A percentile compares a stretch with the other conserved stretches of the same genome.
Conservation (phyloP, 352 stramenopile species). For the Pythium dissimile region DNA sequence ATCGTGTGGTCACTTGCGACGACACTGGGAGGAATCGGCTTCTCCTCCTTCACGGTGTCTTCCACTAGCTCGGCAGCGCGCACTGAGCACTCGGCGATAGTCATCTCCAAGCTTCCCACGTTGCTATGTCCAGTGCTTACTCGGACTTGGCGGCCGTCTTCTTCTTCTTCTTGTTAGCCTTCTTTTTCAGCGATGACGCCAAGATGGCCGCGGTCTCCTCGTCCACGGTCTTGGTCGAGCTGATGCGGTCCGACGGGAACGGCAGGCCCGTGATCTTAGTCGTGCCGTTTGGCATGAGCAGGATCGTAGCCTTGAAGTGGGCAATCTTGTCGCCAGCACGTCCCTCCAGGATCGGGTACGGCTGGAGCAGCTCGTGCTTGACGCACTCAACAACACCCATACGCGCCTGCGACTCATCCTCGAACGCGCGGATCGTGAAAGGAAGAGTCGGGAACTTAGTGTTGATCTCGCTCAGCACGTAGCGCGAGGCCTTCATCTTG, state of each 20-base stretch:
- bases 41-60: no score
- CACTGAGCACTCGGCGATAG: no score
- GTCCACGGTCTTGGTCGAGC: constrained; percentile 91
- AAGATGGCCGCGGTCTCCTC: constrained; percentile 91
- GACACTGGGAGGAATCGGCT: no score
- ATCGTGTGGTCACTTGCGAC: no score
- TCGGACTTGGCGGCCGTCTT: constrained; percentile 43
- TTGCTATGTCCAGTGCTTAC: constrained; percentile 15
- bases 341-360: constrained; percentile 97
- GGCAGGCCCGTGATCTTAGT: constrained; percentile 94
- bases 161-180: constrained; percentile 96
- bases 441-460: constrained; percentile 98
- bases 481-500: constrained; percentile 94
- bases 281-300: constrained; percentile 96
- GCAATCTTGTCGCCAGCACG: constrained; percentile 93
- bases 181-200: constrained; percentile 92
- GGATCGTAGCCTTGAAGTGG: constrained; percentile 99
- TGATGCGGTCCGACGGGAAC: constrained; percentile 88
- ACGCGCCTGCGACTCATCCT: constrained; percentile 94
- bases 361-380: constrained; percentile 95
- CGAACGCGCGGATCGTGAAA: constrained; percentile 96
- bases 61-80: no score
- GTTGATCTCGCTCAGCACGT: constrained; percentile 98
- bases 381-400: constrained; percentile 99
- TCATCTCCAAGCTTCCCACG: neutral